Percentiles rank a stretch among this genome's conserved stretches.
Conservation (phyloP, 345 rosid genomes). For the Euphorbia tirucalli region DNA sequence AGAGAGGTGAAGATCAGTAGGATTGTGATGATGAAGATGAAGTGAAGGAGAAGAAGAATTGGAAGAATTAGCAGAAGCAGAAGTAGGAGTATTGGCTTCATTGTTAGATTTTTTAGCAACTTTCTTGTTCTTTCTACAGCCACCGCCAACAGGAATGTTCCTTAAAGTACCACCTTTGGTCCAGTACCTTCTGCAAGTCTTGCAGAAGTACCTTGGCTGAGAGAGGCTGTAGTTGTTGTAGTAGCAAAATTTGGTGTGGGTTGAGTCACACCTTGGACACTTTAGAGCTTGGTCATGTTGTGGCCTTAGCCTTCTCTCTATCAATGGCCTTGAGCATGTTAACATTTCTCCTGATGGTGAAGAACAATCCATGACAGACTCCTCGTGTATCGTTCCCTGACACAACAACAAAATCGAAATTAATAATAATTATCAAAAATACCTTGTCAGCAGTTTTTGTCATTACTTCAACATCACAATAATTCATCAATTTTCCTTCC, state of each 20-base stretch:
- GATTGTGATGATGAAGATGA: slow-evolving; percentile 26
- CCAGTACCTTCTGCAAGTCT: slow-evolving; percentile 97
- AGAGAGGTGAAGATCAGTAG: slow-evolving; percentile 61
- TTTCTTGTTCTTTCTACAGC: slow-evolving; percentile 91
- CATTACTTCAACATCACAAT: too few species aligned
- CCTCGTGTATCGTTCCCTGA: slow-evolving; percentile 60
- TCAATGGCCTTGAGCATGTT: slow-evolving; percentile 77
- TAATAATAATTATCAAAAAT: not conserved
- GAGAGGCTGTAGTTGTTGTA: slow-evolving; percentile 98
- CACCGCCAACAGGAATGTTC: slow-evolving; percentile 97
- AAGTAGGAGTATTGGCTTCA: slow-evolving; percentile 15
- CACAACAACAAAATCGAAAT: not conserved
- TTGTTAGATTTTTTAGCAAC: slow-evolving; percentile 46
- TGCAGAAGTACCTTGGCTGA: slow-evolving; percentile 97
- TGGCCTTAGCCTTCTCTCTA: slow-evolving; percentile 90
- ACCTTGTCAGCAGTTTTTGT: slow-evolving; percentile 18
- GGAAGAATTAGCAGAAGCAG: slow-evolving; percentile 33
- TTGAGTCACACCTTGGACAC: slow-evolving; percentile 92
- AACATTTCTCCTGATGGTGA: slow-evolving; percentile 87
- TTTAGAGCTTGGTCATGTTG: slow-evolving; percentile 87
- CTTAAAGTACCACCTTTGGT: slow-evolving; percentile 93
- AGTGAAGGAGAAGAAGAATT: slow-evolving; percentile 22
- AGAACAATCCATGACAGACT: slow-evolving; percentile 59
- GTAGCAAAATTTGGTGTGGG: slow-evolving; percentile 95
- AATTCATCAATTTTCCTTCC: too few species aligned